These are phyloP conservation scores for Taphrina communis DNA, from an alignment of 1,139 yeast species.

Conservation along the genomic window DNA sequence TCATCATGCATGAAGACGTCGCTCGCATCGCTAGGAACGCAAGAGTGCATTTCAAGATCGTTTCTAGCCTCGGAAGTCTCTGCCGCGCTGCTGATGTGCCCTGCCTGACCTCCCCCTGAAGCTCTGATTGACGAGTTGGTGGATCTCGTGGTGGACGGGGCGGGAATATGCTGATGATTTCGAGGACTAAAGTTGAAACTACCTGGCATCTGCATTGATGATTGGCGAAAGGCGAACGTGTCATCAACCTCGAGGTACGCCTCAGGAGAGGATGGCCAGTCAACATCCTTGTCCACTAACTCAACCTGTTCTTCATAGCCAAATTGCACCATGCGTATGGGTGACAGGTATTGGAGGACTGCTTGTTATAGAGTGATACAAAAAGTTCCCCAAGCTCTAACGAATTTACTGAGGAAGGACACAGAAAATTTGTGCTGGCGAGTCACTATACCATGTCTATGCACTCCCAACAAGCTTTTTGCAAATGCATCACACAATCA, in stretches of 20 bases:
- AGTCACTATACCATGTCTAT: too few species aligned
- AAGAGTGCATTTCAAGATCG: constrained; percentile 1
- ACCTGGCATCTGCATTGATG: constrained; percentile 11
- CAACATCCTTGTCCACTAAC: neutral
- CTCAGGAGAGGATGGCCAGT: neutral
- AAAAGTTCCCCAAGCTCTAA: too few species aligned
- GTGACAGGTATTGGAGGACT: neutral
- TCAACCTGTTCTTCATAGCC: constrained; percentile 6
- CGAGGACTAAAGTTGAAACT: constrained; percentile 9
- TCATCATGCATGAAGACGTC: neutral
- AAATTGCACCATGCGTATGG: constrained; percentile 18
- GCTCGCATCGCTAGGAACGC: neutral
- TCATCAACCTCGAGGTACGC: neutral
- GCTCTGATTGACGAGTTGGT: neutral
- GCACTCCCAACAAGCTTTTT: too few species aligned
- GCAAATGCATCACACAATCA: too few species aligned
- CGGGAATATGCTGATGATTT: neutral
- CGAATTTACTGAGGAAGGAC: neutral
- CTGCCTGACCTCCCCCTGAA: neutral
- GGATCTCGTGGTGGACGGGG: neutral
- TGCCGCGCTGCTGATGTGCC: neutral
- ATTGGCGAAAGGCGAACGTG: constrained; percentile 1
- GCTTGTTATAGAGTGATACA: too few species aligned
- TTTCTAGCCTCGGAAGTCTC: neutral
- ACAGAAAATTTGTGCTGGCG: neutral